Percentiles rank a stretch among this genome's conserved stretches.
Evolutionary conservation across 1,284 basidiomycete genomes (phyloP).

Genomic region (Cryptococcus sp.): DNA sequence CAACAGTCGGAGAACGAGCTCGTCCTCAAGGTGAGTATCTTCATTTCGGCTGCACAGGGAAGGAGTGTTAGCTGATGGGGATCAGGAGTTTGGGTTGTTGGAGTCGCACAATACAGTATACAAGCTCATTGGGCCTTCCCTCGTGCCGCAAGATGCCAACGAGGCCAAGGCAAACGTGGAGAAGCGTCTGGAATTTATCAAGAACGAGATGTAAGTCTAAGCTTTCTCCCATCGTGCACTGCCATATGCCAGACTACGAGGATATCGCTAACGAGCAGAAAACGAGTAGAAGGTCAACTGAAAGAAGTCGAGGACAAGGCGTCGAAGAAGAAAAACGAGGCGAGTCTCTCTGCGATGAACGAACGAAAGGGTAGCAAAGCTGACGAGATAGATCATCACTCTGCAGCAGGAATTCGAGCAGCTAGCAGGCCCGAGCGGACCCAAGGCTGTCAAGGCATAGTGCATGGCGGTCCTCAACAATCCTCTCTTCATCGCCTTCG

Average conservation of each 20-base stretch:
- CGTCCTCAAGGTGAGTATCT: slow-evolving; percentile 69
- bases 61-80: too few species aligned
- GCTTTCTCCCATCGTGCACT: neutral
- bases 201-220: slow-evolving; percentile 71
- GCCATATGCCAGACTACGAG: neutral
- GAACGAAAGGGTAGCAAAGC: neutral
- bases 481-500: neutral
- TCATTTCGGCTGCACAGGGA: neutral
- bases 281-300: slow-evolving; percentile 71
- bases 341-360: slow-evolving; percentile 42
- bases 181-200: slow-evolving; percentile 87
- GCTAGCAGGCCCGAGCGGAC: slow-evolving; percentile 23
- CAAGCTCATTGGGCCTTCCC: slow-evolving; percentile 86
- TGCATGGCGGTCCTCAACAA: neutral
- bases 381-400: slow-evolving; percentile 31
- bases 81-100: slow-evolving; percentile 74
- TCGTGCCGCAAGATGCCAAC: slow-evolving; percentile 80
- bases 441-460: slow-evolving; percentile 2
- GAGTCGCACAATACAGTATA: slow-evolving; percentile 75
- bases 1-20: slow-evolving; percentile 87
- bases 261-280: slow-evolving; percentile 50
- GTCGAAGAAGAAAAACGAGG: slow-evolving; percentile 75
- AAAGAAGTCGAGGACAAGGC: slow-evolving; percentile 67
- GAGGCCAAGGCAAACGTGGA: slow-evolving; percentile 89
- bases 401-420: slow-evolving; percentile 43